A percentile compares a stretch with the other conserved stretches of the same genome.
Evolutionary conservation across 2,329 filamentous ascomycete genomes (phyloP).

Genomic region (Pleoardoris graminearum): DNA sequence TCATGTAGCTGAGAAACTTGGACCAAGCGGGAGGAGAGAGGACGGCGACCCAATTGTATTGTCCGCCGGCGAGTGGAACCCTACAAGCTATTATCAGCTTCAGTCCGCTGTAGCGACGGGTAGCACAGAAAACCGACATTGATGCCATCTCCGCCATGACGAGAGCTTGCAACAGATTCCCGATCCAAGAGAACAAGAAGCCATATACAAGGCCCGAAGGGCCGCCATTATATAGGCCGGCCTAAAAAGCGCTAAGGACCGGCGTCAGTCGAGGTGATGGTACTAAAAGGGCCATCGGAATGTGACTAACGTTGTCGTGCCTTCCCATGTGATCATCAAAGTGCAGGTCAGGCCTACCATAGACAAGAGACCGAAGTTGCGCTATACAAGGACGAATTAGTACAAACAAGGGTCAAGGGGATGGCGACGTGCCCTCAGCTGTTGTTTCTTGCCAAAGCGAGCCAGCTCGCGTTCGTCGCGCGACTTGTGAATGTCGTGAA

Average conservation of each 20-base stretch:
- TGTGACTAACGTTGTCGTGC: slow-evolving; percentile 13
- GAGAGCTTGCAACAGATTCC: background rate
- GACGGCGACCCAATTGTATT: slow-evolving; percentile 45
- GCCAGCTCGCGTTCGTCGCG: background rate
- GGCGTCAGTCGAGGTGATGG: background rate
- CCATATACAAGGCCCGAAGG: slow-evolving; percentile 15
- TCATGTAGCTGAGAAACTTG: too few relatives aligned
- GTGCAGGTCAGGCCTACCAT: slow-evolving; percentile 22
- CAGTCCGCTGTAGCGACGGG: too few relatives aligned
- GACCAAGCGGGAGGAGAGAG: too few relatives aligned
- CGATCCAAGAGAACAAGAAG: slow-evolving; percentile 10
- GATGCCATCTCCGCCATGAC: slow-evolving; percentile 21
- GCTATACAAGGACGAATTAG: slow-evolving; percentile 1
- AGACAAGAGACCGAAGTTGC: slow-evolving; percentile 19
- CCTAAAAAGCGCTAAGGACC: slow-evolving; percentile 30
- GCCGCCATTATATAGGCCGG: slow-evolving; percentile 18
- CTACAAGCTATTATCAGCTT: too few relatives aligned
- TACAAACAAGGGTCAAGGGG: background rate
- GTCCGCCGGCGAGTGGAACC: too few relatives aligned
- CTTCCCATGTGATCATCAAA: slow-evolving; percentile 25
- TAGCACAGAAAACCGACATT: slow-evolving; percentile 16
- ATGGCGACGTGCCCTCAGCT: background rate
- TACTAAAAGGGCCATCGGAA: too few relatives aligned
- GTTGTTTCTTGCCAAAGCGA: slow-evolving; percentile 1
- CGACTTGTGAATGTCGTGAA: too few relatives aligned